phyloP scores from a whole-genome alignment of 352 stramenopile genomes.

The Phytophthora colocasiae region DNA sequence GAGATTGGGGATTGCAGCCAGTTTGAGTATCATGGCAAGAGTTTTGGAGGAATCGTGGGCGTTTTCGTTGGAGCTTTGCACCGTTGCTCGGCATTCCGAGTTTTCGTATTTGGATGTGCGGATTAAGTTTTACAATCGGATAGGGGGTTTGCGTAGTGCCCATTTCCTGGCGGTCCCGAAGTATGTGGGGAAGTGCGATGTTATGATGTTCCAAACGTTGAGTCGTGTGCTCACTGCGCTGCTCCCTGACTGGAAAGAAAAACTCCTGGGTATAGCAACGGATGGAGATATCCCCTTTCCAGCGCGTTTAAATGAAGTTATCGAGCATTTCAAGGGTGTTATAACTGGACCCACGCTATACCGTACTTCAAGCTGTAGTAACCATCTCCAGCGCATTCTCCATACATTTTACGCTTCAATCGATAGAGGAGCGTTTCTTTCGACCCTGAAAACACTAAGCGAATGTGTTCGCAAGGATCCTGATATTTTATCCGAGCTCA shows the following conservation, averaged over 20 bases:
- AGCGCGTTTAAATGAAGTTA: constrained; percentile 21
- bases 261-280: constrained; percentile 37
- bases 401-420: constrained; percentile 41
- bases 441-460: constrained; percentile 25
- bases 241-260: constrained; percentile 34
- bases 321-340: constrained; percentile 34
- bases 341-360: constrained; percentile 25
- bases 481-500: constrained; percentile 33
- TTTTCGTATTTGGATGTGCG: constrained; percentile 47
- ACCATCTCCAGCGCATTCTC: constrained; percentile 38
- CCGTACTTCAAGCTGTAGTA: constrained; percentile 23
- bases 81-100: constrained; percentile 18
- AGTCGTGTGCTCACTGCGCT: constrained; percentile 33
- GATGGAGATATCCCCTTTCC: constrained; percentile 20
- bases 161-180: constrained; percentile 46
- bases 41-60: constrained; percentile 47
- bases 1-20: constrained; percentile 42
- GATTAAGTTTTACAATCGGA: constrained; percentile 36
- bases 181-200: constrained; percentile 21
- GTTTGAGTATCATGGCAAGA: constrained; percentile 41
- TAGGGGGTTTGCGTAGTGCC: constrained; percentile 24
- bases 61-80: constrained; percentile 48
- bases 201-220: constrained; percentile 36
- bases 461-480: constrained; percentile 39
- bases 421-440: constrained; percentile 30